These are phyloP conservation scores for Cyclotella choctawhatcheeana DNA, from an alignment of 108 stramenopile species.

Conservation along the genomic window DNA sequence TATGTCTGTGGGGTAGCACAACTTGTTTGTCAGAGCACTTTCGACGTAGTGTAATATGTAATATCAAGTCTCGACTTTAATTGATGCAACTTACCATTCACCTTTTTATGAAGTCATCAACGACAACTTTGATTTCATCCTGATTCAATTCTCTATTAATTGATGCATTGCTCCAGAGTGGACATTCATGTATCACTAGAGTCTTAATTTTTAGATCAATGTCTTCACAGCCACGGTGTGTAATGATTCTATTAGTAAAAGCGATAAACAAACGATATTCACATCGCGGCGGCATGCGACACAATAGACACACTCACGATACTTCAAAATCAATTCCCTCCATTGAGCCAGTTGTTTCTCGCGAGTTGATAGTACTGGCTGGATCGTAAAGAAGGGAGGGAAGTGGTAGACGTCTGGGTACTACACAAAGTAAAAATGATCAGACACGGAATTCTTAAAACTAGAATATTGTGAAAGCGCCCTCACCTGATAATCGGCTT, in stretches of 20 bases:
- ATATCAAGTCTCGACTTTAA: no score
- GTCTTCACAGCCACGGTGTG: slow-evolving; percentile 41
- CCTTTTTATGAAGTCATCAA: slow-evolving; percentile 68
- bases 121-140: slow-evolving; percentile 58
- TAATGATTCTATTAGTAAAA: no score
- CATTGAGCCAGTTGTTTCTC: slow-evolving; percentile 88
- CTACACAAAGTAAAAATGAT: slow-evolving; percentile 27
- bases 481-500: no score
- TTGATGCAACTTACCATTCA: no score
- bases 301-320: slow-evolving; percentile 47
- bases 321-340: slow-evolving; percentile 83
- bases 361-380: slow-evolving; percentile 75
- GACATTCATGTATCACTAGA: slow-evolving; percentile 85
- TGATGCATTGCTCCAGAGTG: slow-evolving; percentile 78
- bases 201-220: slow-evolving; percentile 79
- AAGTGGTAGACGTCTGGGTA: slow-evolving; percentile 89
- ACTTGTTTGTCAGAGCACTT: no score
- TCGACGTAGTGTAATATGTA: no score
- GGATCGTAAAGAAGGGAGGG: slow-evolving; percentile 91
- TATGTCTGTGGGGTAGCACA: no score
- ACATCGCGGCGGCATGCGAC: neutral
- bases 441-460: no score
- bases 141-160: slow-evolving; percentile 66
- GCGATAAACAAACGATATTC: neutral
- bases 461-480: no score